These are phyloP conservation scores for Tolypocladium tundrense DNA, from an alignment of 2,329 filamentous ascomycete species.

Conservation along the genomic window DNA sequence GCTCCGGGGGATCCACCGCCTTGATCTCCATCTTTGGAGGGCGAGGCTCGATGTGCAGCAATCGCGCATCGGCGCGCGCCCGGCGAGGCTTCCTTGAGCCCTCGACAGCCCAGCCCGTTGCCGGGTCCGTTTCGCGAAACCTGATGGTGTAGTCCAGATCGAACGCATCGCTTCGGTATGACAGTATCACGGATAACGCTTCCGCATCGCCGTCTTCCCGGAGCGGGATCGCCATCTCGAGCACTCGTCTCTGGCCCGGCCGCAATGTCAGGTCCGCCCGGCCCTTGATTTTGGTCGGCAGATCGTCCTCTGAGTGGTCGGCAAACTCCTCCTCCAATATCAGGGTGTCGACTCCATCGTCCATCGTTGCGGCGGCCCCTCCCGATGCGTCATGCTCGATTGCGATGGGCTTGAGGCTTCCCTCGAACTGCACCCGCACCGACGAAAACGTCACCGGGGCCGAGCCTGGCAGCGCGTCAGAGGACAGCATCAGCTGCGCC, in stretches of 20 bases:
- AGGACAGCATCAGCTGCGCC: slow-evolving; percentile 48
- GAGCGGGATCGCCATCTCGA: slow-evolving; percentile 61
- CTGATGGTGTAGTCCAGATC: slow-evolving; percentile 55
- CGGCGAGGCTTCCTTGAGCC: slow-evolving; percentile 33
- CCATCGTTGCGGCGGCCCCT: slow-evolving; percentile 3
- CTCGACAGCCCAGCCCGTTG: slow-evolving; percentile 40
- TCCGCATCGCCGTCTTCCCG: slow-evolving; percentile 73
- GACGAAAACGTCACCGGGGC: slow-evolving; percentile 40
- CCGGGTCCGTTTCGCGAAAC: slow-evolving; percentile 31
- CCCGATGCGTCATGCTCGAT: slow-evolving; percentile 31
- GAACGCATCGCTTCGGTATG: slow-evolving; percentile 55
- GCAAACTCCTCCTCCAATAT: slow-evolving; percentile 17
- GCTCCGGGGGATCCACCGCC: slow-evolving; percentile 48
- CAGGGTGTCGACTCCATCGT: slow-evolving; percentile 11
- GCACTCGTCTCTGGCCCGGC: slow-evolving; percentile 58
- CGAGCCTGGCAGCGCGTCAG: slow-evolving; percentile 42
- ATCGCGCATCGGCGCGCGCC: slow-evolving; percentile 37
- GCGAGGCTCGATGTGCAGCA: slow-evolving; percentile 69
- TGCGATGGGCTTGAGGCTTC: slow-evolving; percentile 44
- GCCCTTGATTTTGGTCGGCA: slow-evolving; percentile 37
- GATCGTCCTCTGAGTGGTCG: slow-evolving; percentile 11
- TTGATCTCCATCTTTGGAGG: slow-evolving; percentile 83
- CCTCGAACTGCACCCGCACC: slow-evolving; percentile 45
- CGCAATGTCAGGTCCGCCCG: slow-evolving; percentile 53
- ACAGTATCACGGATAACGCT: slow-evolving; percentile 52